Base-by-base conservation (phyloP, 1,284 basidiomycete species). In the Acaromyces ingoldii region DNA sequence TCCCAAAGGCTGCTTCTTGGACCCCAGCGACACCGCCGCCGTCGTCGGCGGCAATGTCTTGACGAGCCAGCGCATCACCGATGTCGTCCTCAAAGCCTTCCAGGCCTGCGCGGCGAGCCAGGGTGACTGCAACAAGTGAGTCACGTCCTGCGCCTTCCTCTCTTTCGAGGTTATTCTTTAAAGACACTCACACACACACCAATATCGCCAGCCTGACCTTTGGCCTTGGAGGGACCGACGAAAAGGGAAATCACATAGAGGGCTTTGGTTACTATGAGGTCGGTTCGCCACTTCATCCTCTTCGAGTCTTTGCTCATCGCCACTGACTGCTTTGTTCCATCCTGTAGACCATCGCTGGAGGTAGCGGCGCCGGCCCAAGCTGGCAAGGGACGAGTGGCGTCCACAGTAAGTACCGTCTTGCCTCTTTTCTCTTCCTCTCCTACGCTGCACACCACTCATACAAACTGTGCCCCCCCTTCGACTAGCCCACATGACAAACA, bases 181-280 rank as follows among this genome's bases (percentile, higher is more conserved):
- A n/a, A n/a, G n/a, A n/a, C n/a, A n/a, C n/a, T n/a, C n/a, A n/a
- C n/a, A n/a, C n/a, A n/a, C n/a, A n/a, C n/a, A n/a, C n/a, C n/a
- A n/a, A n/a, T n/a, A n/a, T n/a, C n/a, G n/a, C n/a, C n/a, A n/a
- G n/a, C 72, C 78, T 97, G 40, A 96, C 92, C 0, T 97, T 96
- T 69, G 90, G 90, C 10, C 80, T 84, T 0, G 90, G 89, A 21
- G 90, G 90, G 4, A 91, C 91, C 75, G 85, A 88, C 70, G 83
- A 83, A 61, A 81, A 88, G 1, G 91, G 89, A 0, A 83, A 83
- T 82, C 61, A 80, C 82, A 57, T 82, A 19, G 70, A 84, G 34
- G 91, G 91, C 15, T 96, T 89, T 85, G 92, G 92, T 1, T 95
- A 93, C 77, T 95, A 95, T 75, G 91, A 95, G n/a, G n/a, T n/a